These are phyloP conservation scores for Aschersonia sp. DNA, from an alignment of 2,329 filamentous ascomycete species.

Conservation along the genomic window DNA sequence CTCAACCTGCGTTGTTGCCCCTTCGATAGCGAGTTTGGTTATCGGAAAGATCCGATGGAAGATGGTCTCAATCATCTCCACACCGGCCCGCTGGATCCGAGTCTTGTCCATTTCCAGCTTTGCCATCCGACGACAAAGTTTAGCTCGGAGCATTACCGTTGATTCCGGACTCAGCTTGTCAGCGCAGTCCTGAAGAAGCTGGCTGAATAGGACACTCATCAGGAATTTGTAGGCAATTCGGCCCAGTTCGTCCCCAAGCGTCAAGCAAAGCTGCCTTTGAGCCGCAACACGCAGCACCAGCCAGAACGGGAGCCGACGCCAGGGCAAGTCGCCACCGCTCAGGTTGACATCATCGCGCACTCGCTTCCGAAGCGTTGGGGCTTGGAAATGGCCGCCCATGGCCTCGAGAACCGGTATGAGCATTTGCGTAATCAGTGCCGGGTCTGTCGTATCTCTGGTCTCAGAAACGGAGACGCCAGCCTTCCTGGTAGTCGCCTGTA, in stretches of 20 bases:
- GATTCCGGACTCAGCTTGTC: slow-evolving; percentile 6
- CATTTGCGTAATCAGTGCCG: slow-evolving; percentile 42
- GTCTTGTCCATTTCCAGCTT: slow-evolving; percentile 31
- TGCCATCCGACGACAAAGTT: slow-evolving; percentile 40
- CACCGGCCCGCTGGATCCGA: no score
- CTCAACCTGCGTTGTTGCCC: no score
- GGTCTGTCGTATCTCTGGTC: slow-evolving; percentile 40
- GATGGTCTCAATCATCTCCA: no score
- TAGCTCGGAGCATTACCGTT: slow-evolving; percentile 20
- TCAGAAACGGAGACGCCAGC: slow-evolving; percentile 33
- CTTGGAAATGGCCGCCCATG: slow-evolving; percentile 24
- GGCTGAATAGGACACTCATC: slow-evolving; percentile 30
- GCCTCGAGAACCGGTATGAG: slow-evolving; percentile 46
- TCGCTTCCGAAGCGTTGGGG: slow-evolving; percentile 34
- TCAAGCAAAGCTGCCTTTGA: slow-evolving; percentile 30
- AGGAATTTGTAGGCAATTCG: slow-evolving; percentile 40
- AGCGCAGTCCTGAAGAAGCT: slow-evolving; percentile 26
- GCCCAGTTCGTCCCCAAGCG: slow-evolving; percentile 7
- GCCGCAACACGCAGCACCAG: slow-evolving; percentile 44
- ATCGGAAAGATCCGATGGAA: no score
- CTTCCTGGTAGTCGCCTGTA: slow-evolving; percentile 38
- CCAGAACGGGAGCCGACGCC: slow-evolving; percentile 49
- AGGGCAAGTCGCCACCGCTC: slow-evolving; percentile 32
- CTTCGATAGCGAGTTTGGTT: no score
- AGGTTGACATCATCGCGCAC: slow-evolving; percentile 49